phyloP scores from a whole-genome alignment of 2,329 filamentous ascomycete species.

The Dactylellina parvicollis region DNA sequence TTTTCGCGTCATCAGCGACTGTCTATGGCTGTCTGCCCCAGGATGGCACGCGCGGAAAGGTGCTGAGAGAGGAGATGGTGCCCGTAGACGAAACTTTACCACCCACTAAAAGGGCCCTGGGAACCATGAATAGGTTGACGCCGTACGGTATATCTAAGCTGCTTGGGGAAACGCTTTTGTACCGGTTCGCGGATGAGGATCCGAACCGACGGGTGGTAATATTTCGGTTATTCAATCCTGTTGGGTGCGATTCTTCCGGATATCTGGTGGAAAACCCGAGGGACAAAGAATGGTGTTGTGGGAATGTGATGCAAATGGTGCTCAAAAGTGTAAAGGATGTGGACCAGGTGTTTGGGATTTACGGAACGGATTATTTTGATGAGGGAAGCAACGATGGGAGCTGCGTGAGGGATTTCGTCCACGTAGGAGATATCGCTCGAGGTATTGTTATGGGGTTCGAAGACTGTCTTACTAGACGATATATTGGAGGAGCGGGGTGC shows the following conservation, averaged over 20 bases:
- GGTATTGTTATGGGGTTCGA: conserved; percentile 71
- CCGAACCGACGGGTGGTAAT: conserved; percentile 72
- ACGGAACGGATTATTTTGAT: conserved; percentile 70
- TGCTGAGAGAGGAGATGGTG: conserved; percentile 13
- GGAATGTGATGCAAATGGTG: conserved; percentile 73
- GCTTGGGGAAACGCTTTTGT: conserved; percentile 73
- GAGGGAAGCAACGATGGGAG: conserved; percentile 69
- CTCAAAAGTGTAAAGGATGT: conserved; percentile 66
- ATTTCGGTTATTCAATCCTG: conserved; percentile 74
- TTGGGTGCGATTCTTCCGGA: conserved; percentile 73
- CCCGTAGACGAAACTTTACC: not conserved
- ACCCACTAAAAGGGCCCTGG: not conserved
- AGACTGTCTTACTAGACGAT: not conserved
- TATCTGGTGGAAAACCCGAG: conserved; percentile 73
- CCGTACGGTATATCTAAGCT: conserved; percentile 75
- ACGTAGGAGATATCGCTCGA: conserved; percentile 72
- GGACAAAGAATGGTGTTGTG: conserved; percentile 64
- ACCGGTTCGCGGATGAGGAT: conserved; percentile 70
- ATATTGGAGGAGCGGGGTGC: conserved; percentile 56
- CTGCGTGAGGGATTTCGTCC: conserved; percentile 74
- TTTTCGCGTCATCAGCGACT: conserved; percentile 74
- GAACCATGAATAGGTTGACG: conserved; percentile 65
- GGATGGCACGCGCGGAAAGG: not conserved
- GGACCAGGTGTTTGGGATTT: conserved; percentile 62
- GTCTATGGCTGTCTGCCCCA: conserved; percentile 67